Base-by-base conservation (phyloP, 1,284 basidiomycete species). In the Sporisorium scitamineum region DNA sequence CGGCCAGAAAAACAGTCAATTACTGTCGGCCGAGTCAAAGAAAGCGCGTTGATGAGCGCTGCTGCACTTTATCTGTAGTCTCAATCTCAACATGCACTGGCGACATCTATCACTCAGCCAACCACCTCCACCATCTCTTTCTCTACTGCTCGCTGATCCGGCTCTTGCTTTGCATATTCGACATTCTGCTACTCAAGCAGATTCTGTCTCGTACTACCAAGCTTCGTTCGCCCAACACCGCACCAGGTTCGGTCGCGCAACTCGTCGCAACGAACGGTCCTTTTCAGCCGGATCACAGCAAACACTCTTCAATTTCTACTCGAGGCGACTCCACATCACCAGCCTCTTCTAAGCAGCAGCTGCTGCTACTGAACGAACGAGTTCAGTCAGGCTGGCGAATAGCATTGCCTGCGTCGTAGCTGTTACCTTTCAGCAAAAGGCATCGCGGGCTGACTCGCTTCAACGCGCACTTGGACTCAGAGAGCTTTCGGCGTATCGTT, bases 1-100 rank as follows among this genome's bases (percentile, higher is more conserved):
- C 44, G 52, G 44, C 24, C 24, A 42, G 42, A 22, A 13, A 41
- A 34, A 20, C 27, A 37, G 9, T n/a, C n/a, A n/a, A n/a, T n/a
- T n/a, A 13, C n/a, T 62, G 34, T 39, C 69, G 69, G 69, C 69
- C 69, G 69, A 71, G 29, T 59, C 63, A 59, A 71, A 71, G 62
- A 71, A 71, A 27, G 52, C 59, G 55, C 34, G 10, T 31, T 16
- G 9, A 8, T 5, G 6, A 44, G 54, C 41, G 34, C 41, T 45
- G 34, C 14, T 13, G 22, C 34, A 51, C 2, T 39, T 27, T 7
- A 20, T 16, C n/a, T n/a, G n/a, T n/a, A n/a, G n/a, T n/a, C 5
- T 14, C 22, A 42, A 48, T 56, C 56, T 26, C 44, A 61, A 60
- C 61, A 68, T 55, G 42, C 4, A 37, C 14, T 52, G 11, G 22